Conservation (phyloP, 2,329 filamentous ascomycete species). For the Metarhizium guizhouense region DNA sequence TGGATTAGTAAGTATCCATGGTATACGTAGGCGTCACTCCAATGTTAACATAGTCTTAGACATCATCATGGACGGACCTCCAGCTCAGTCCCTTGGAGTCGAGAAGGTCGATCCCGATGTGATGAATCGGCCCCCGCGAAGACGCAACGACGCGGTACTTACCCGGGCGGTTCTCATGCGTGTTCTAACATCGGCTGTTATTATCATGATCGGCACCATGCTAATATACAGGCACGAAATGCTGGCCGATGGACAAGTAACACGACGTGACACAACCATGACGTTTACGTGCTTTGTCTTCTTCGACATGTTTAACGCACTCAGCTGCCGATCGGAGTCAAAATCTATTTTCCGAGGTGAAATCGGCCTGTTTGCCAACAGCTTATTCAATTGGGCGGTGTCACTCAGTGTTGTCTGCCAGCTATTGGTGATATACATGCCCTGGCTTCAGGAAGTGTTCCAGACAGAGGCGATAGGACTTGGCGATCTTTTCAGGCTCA, state of each 20-base stretch:
- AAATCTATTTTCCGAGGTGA: constrained; percentile 87
- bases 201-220: constrained; percentile 92
- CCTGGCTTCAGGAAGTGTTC: constrained; percentile 87
- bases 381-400: constrained; percentile 95
- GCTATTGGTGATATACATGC: constrained; percentile 86
- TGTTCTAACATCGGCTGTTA: constrained; percentile 74
- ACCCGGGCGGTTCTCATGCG: constrained; percentile 73
- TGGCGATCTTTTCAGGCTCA: constrained; percentile 63
- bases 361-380: constrained; percentile 73
- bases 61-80: constrained; percentile 98
- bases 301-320: constrained; percentile 99
- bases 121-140: constrained; percentile 79
- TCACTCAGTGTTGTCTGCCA: constrained; percentile 77
- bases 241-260: constrained; percentile 71
- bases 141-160: constrained; percentile 82
- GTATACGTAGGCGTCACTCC: not conserved
- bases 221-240: constrained; percentile 89
- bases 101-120: constrained; percentile 91
- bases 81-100: constrained; percentile 92
- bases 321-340: constrained; percentile 82
- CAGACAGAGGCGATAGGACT: constrained; percentile 81
- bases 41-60: constrained; percentile 43
- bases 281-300: constrained; percentile 98
- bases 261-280: constrained; percentile 94
- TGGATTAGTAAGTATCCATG: constrained; percentile 81